phyloP scores from a whole-genome alignment of 108 stramenopile species.

The Fragilariopsis cylindrus region DNA sequence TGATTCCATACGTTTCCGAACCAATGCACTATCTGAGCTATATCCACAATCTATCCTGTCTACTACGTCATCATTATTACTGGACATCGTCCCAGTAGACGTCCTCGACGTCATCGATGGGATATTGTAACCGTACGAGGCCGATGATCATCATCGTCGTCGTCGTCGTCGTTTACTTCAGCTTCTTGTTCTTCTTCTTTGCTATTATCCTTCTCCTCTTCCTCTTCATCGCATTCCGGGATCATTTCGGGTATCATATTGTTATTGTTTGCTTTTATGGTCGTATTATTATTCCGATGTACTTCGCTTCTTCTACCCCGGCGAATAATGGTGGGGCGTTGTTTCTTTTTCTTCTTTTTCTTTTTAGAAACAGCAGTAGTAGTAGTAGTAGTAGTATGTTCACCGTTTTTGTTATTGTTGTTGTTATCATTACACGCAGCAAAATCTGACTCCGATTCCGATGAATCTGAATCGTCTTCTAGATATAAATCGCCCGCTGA shows the following conservation, averaged over 20 bases:
- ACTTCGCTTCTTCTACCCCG: too few species aligned
- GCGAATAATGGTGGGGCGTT: too few species aligned
- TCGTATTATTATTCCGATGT: too few species aligned
- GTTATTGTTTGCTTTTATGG: background rate
- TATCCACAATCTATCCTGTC: background rate
- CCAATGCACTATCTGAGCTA: background rate
- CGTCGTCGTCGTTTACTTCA: background rate
- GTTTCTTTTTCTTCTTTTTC: too few species aligned
- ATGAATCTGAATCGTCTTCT: background rate
- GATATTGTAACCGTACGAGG: background rate
- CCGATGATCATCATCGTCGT: background rate
- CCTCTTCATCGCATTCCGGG: slow-evolving; percentile 2
- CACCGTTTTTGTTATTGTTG: background rate
- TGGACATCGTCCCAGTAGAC: background rate
- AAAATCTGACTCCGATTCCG: too few species aligned
- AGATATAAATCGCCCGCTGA: background rate
- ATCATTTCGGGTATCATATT: background rate
- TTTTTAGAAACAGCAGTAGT: too few species aligned
- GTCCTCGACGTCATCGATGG: background rate
- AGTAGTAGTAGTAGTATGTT: too few species aligned
- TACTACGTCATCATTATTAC: background rate
- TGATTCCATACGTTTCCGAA: background rate
- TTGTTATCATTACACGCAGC: background rate
- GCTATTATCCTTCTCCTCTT: too few species aligned
- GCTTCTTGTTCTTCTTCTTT: background rate